Evolutionary conservation across 768 basidiomycete genomes (phyloP), one percentile per base, ranked within the genome.

Genomic region (Russula lepida): DNA sequence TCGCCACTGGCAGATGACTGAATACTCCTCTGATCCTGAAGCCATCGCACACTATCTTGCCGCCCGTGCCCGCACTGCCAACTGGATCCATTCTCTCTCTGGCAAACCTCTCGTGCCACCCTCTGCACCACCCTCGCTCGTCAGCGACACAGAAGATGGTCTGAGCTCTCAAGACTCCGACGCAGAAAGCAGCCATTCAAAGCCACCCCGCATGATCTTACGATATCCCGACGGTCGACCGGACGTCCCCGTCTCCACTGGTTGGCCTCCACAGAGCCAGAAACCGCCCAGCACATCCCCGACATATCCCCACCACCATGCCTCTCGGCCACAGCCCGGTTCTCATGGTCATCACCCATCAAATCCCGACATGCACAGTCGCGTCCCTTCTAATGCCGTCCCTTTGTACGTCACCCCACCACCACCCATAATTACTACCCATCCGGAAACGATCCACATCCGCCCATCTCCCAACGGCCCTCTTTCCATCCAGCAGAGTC

Each of bases 151-250:
- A 0, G 73, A 74, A 58, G 73, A 74, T 59, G 69, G 70, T 9
- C 70, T 72, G 62, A 69, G 68, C 62, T 70, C 67, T 54, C 70
- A 58, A 57, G 75, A 72, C 6, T 78, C 79, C 4, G 78, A 79
- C 67, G 71, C 70, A 0, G 75, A 71, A 59, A 79, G 77, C 64
- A 65, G 70, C 17, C 74, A 74, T 60, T 80, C 79, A 0, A 67
- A 82, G 12, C 88, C 88, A 1, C 88, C 88, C 4, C 82, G 80
- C 67, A 88, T 90, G 85, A 72, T 89, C 61, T 73, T 89, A 67
- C 81, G 81, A 57, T 90, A 84, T 70, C 76, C 74, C 23, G 83
- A 86, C 68, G 86, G 88, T n/a, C 46, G 65, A 41, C 62, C 65
- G 19, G 65, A 66, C 44, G 53, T 64, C 4, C 27, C 65, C 11